Base-by-base conservation (phyloP, 768 basidiomycete genomes). In the Termitomyces sp. region DNA sequence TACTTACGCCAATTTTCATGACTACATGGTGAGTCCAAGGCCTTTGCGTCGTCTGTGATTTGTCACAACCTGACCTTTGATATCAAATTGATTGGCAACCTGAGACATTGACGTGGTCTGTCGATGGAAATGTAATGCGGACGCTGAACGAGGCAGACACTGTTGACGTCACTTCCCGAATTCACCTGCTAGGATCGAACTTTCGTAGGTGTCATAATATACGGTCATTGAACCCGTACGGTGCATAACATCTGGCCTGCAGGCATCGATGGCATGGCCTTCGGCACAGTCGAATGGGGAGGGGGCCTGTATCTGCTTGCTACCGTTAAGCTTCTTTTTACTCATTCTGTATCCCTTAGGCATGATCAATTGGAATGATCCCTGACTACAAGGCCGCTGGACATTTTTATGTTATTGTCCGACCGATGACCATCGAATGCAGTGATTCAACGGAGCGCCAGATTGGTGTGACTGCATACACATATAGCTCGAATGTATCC, bases 311-410 rank as follows among this genome's bases (percentile, higher is more conserved):
- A 43, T 35, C 33, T 31, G 21, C 12, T n/a, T 42, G 15, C 17
- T 5, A 41, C 5, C 42, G 41, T 19, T 15, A 38, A 38, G 46
- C 40, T 50, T 19, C n/a, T 19, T 9, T 15, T 42, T 21, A 23
- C 46, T 53, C 28, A 57, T 42, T n/a, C 50, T 44, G n/a, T 8
- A 38, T 14, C 5, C 48, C 47, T 5, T 38, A 74, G 76, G 85
- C 43, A 78, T 89, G 82, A 90, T 92, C 71, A 73, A 91, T 74
- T 94, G 87, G 86, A 63, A 74, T n/a, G 83, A 93, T 67, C 82
- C 88, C n/a, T n/a, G n/a, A n/a, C n/a, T 94, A 91, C 69, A 56
- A 70, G 50, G 67, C 86, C 14, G 84, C 88, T 19, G 87, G 89
- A 45, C 85, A 91, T 67, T 91, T 69, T 87, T n/a, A 86, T 62